phyloP scores from a whole-genome alignment of 2,329 filamentous ascomycete genomes.

The Raffaelea ambrosiae region DNA sequence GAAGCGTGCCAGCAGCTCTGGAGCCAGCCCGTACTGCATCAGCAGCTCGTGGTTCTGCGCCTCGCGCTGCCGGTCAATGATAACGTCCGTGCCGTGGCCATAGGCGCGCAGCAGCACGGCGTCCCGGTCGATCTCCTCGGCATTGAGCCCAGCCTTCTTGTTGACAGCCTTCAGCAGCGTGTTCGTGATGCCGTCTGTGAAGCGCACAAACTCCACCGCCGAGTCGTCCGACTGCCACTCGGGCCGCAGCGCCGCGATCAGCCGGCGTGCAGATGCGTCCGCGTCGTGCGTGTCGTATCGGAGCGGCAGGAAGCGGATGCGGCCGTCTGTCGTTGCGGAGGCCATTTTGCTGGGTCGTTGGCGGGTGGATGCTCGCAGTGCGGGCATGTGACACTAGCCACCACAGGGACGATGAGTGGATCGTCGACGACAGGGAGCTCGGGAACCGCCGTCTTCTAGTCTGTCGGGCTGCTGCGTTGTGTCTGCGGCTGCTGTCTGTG shows the following conservation, averaged over 20 bases:
- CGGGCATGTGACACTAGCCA: neutral
- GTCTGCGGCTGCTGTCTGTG: too few species aligned
- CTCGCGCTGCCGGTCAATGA: slow-evolving; percentile 91
- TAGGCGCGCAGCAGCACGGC: slow-evolving; percentile 88
- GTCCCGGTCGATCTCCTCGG: slow-evolving; percentile 72
- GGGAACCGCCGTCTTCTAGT: too few species aligned
- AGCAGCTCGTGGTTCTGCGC: slow-evolving; percentile 76
- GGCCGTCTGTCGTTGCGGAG: neutral
- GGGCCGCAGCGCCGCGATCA: slow-evolving; percentile 72
- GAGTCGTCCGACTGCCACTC: slow-evolving; percentile 55
- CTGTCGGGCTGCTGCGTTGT: too few species aligned
- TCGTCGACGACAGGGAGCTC: too few species aligned
- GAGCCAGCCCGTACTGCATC: slow-evolving; percentile 74
- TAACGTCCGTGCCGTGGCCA: slow-evolving; percentile 83
- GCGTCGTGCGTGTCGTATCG: slow-evolving; percentile 71
- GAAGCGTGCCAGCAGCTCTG: slow-evolving; percentile 82
- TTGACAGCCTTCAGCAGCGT: slow-evolving; percentile 77
- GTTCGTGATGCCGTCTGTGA: slow-evolving; percentile 98
- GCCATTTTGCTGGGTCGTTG: neutral
- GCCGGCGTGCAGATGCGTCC: slow-evolving; percentile 66
- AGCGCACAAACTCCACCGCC: slow-evolving; percentile 68
- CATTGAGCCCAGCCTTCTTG: slow-evolving; percentile 55
- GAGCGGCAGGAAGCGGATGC: slow-evolving; percentile 59
- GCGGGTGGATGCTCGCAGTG: neutral
- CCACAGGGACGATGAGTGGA: too few species aligned